These are phyloP conservation scores for Lepidopterella palustris DNA, from an alignment of 495 filamentous ascomycete genomes.

Conservation along the genomic window DNA sequence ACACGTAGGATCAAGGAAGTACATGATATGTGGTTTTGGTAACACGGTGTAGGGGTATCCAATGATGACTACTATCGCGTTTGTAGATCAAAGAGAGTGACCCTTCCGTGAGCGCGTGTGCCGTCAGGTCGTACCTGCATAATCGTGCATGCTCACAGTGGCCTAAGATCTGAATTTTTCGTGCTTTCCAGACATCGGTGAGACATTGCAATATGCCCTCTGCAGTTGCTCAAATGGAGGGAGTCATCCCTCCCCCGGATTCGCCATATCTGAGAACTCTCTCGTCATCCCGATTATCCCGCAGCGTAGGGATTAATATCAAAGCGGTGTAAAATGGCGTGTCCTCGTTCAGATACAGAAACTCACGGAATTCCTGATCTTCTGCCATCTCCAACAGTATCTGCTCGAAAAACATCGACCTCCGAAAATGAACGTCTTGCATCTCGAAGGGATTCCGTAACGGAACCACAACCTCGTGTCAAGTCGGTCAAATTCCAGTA, in stretches of 20 bases:
- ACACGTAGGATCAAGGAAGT: no score
- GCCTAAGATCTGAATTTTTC: background rate
- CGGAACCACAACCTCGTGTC: background rate
- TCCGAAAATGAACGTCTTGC: background rate
- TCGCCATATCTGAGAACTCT: background rate
- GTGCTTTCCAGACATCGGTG: background rate
- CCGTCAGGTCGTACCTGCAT: slow-evolving; percentile 1
- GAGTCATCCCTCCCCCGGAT: background rate
- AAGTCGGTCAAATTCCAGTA: slow-evolving; percentile 1
- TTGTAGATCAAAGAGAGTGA: no score
- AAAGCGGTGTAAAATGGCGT: background rate
- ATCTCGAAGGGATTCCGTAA: background rate
- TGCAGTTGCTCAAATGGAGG: background rate
- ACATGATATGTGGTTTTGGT: no score
- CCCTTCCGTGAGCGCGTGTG: background rate
- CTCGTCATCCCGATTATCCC: slow-evolving; percentile 4
- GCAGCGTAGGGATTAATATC: background rate
- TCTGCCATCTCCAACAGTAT: no score
- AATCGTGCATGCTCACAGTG: background rate
- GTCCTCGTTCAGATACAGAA: background rate
- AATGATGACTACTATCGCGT: no score
- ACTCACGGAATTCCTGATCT: background rate
- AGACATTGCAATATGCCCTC: background rate
- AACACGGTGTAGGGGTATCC: no score
- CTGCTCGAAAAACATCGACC: background rate